Conservation (phyloP, 78 protist species). For the Cyanophora paradoxa region DNA sequence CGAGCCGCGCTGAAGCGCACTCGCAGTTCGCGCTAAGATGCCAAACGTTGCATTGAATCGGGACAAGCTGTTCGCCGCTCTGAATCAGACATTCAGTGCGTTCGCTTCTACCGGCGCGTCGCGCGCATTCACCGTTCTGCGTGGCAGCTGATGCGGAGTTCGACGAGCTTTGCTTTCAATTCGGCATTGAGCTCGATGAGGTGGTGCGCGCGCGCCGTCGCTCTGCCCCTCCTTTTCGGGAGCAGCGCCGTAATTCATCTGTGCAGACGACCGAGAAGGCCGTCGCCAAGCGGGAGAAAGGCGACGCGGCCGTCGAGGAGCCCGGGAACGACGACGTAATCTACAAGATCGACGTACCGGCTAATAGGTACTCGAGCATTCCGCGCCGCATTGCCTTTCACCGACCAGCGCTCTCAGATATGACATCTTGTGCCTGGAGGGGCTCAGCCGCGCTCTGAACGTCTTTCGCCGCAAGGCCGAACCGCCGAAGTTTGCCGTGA, state of each 20-base stretch:
- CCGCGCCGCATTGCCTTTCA: too few relatives aligned
- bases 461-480: conserved; percentile 48
- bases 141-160: conserved; percentile 60
- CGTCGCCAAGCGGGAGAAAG: conserved; percentile 24
- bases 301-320: conserved; percentile 36
- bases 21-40: too few relatives aligned
- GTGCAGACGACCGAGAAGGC: conserved; percentile 32
- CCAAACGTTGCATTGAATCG: conserved; percentile 11
- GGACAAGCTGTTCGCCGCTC: conserved; percentile 6
- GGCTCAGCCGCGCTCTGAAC: conserved; percentile 78
- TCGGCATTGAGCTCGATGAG: conserved; percentile 96
- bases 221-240: too few relatives aligned
- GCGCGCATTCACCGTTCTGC: background rate
- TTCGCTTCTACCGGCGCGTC: background rate
- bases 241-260: background rate
- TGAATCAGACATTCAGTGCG: conserved; percentile 23
- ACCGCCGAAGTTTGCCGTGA: conserved; percentile 34
- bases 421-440: conserved; percentile 95
- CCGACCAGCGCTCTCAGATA: too few relatives aligned
- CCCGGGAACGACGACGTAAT: conserved; percentile 52
- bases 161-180: conserved; percentile 87
- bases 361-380: conserved; percentile 85
- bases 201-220: conserved; percentile 36
- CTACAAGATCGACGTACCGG: conserved; percentile 95
- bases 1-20: too few relatives aligned